Evolutionary conservation across 192 early-diverging fungal genomes (phyloP), one percentile per base, ranked within the genome.

Genomic region (Backusella westeae): DNA sequence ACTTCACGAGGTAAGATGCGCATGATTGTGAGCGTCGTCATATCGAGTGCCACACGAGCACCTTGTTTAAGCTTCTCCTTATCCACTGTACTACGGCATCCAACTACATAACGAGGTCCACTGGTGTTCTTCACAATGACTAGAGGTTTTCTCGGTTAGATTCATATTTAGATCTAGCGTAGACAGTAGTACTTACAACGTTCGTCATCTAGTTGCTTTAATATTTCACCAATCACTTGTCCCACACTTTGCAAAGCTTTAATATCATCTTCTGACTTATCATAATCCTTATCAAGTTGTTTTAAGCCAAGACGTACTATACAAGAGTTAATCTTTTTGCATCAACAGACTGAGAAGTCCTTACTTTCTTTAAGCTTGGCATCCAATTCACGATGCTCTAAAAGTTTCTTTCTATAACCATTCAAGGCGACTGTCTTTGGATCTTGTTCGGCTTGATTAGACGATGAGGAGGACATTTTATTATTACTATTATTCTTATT

Each of bases 1-100:
- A 99, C 97, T 76, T 99, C 98, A 34, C 98, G 89, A 59, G 98
- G 98, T 34, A 99, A 89, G 78, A 96, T 92, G 41, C 98, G 93
- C 98, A 99, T 99, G 77, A 99, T 99, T 23, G 98, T 99, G 75
- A 99, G 86, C 12, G 98, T 99, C 34, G 98, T 99, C 96, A 99
- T 99, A 83, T 99, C 98, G 68, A 99, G 87, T 6, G 98, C 92
- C n/a, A 99, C 98, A 53, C 98, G 95, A 53, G 95, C 90, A 34
- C 96, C 96, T 77, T 95, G 94, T 81, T 96, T 98, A n/a, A 99
- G 87, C 80, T 98, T 97, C 66, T 91, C 93, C 82, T 99, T 99
- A 72, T 96, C 92, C 42, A 99, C 90, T 74, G 94, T 96, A 76
- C 91, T 96, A 6, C 98, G 88, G 81, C 97, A 99, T 10, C 97